phyloP scores from a whole-genome alignment of 2,329 filamentous ascomycete species.

The Sporothrix mexicana region DNA sequence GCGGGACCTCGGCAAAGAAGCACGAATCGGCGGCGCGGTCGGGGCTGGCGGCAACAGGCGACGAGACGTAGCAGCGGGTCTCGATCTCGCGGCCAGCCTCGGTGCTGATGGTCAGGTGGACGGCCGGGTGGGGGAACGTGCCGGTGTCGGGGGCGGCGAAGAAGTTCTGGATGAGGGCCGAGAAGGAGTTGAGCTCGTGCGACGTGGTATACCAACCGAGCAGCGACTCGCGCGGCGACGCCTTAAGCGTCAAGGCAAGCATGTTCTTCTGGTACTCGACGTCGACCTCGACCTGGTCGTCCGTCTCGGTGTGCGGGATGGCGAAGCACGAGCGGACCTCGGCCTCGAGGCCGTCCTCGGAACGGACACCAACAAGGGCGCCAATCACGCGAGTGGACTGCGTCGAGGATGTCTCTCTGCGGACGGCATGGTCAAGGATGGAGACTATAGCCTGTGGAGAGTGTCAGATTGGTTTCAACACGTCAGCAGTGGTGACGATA shows the following conservation, averaged over 20 bases:
- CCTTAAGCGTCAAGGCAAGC: constrained; percentile 92
- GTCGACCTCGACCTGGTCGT: constrained; percentile 98
- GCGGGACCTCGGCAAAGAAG: constrained; percentile 95
- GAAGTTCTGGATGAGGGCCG: constrained; percentile 98
- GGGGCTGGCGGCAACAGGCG: constrained; percentile 90
- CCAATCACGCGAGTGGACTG: constrained; percentile 97
- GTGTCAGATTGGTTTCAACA: constrained; percentile 2
- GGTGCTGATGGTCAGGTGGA: constrained; percentile 94
- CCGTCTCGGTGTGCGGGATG: constrained; percentile 96
- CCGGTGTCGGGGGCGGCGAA: constrained; percentile 96
- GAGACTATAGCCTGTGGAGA: constrained; percentile 66
- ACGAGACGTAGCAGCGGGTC: constrained; percentile 91
- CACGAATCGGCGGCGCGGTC: constrained; percentile 96
- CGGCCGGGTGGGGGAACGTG: constrained; percentile 95
- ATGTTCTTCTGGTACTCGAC: constrained; percentile 99
- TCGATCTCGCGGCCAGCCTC: constrained; percentile 87
- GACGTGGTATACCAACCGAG: constrained; percentile 99
- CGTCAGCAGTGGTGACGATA: background rate
- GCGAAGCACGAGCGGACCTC: constrained; percentile 97
- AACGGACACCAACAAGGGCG: constrained; percentile 88
- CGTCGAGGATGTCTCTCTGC: constrained; percentile 74
- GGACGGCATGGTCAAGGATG: constrained; percentile 91
- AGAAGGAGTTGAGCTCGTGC: constrained; percentile 97
- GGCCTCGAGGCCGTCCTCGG: constrained; percentile 95
- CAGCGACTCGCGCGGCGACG: constrained; percentile 89